Conservation (phyloP, 2,329 filamentous ascomycete species). For the Dothideomycetes sp. region DNA sequence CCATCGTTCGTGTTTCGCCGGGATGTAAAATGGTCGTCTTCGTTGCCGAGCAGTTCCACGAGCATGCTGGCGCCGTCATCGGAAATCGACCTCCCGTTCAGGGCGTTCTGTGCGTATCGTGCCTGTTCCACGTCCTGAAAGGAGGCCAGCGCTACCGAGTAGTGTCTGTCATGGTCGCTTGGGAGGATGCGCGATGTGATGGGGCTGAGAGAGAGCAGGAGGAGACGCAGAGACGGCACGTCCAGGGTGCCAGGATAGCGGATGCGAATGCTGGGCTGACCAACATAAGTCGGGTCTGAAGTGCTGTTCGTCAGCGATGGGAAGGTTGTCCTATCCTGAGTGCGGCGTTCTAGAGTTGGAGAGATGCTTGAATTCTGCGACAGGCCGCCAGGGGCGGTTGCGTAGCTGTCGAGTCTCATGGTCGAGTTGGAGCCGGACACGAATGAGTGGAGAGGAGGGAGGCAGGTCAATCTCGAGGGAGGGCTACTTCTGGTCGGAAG, state of each 20-base stretch:
- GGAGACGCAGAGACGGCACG: neutral
- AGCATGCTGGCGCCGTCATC: conserved; percentile 49
- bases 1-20: conserved; percentile 47
- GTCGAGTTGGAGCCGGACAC: neutral
- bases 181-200: too few species aligned
- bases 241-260: neutral
- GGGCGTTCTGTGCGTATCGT: conserved; percentile 30
- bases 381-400: neutral
- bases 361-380: neutral
- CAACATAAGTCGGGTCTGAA: neutral
- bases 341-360: neutral
- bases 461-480: neutral
- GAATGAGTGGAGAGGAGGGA: neutral
- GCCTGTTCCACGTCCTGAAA: neutral
- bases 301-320: neutral
- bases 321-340: neutral
- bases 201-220: neutral
- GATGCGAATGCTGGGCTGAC: neutral
- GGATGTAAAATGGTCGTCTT: conserved; percentile 14
- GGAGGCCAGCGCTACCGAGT: neutral
- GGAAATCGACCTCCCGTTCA: conserved; percentile 52
- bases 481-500: neutral
- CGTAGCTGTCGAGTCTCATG: neutral
- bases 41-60: conserved; percentile 35
- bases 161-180: neutral